phyloP scores from a whole-genome alignment of 306 rosid species.

The Cucurbita pepo region DNA sequence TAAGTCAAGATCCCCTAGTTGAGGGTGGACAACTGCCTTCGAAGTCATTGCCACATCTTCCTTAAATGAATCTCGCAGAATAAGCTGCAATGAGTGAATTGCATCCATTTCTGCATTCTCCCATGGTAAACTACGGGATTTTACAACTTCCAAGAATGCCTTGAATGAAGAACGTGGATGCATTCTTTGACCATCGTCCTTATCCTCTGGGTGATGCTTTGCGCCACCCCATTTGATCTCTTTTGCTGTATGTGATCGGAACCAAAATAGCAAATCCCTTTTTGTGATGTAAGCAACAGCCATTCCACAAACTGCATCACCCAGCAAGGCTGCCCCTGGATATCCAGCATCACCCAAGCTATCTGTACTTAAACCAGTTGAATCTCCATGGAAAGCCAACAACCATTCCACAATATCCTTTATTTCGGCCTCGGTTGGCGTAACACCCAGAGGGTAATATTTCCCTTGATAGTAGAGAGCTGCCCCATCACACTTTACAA shows the following conservation, averaged over 20 bases:
- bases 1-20: constrained; percentile 31
- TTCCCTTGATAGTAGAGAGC: constrained; percentile 60
- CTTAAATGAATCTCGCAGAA: constrained; percentile 71
- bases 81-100: constrained; percentile 92
- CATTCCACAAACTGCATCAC: constrained; percentile 93
- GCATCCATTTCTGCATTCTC: constrained; percentile 97
- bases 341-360: constrained; percentile 92
- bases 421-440: constrained; percentile 68
- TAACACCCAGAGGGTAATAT: constrained; percentile 55
- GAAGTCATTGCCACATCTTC: constrained; percentile 45
- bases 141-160: constrained; percentile 93
- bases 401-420: constrained; percentile 83
- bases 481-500: constrained; percentile 92
- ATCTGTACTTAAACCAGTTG: constrained; percentile 94
- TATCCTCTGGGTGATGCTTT: constrained; percentile 96
- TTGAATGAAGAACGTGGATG: constrained; percentile 95
- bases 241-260: constrained; percentile 78
- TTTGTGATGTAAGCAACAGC: constrained; percentile 85
- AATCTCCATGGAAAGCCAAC: constrained; percentile 65
- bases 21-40: constrained; percentile 55
- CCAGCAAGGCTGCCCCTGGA: constrained; percentile 76
- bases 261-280: constrained; percentile 83
- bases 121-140: constrained; percentile 93
- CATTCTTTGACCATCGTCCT: constrained; percentile 96
- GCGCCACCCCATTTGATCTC: constrained; percentile 99